A percentile compares a stretch with the other conserved stretches of the same genome.
Evolutionary conservation across 78 protist genomes (phyloP).

Genomic region (Monosiga brevicollis): DNA sequence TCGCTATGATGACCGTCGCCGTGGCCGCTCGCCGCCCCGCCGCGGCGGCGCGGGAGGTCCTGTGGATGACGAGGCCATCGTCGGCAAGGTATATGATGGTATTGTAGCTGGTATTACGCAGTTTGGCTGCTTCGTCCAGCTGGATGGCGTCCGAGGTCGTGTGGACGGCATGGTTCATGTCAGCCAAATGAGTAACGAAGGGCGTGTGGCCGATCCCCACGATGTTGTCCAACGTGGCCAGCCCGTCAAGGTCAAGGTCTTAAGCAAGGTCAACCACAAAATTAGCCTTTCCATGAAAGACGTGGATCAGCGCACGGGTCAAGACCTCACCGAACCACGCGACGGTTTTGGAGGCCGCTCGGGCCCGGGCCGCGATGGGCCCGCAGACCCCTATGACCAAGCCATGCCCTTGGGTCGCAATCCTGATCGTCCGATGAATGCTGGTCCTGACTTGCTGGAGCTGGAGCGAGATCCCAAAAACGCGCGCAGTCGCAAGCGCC

Average conservation of each 20-base stretch:
- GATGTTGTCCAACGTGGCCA: constrained; percentile 33
- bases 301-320: constrained; percentile 83
- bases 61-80: constrained; percentile 45
- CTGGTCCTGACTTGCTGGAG: too few species aligned
- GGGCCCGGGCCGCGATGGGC: background rate
- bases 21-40: background rate
- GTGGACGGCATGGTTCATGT: constrained; percentile 75
- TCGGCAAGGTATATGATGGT: constrained; percentile 62
- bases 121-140: constrained; percentile 65
- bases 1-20: constrained; percentile 11
- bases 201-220: constrained; percentile 2
- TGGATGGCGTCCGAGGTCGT: constrained; percentile 37
- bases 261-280: constrained; percentile 35
- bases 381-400: background rate
- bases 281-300: constrained; percentile 66
- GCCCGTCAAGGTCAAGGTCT: constrained; percentile 62
- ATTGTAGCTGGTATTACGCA: constrained; percentile 47
- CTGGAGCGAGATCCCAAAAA: too few species aligned
- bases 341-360: background rate
- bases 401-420: background rate
- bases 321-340: constrained; percentile 27
- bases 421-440: background rate
- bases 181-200: constrained; percentile 19
- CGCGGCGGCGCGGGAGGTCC: background rate
- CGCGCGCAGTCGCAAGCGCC: constrained; percentile 34